Base-by-base conservation (phyloP, 2,329 filamentous ascomycete genomes). In the Cladosporium oxysporum region DNA sequence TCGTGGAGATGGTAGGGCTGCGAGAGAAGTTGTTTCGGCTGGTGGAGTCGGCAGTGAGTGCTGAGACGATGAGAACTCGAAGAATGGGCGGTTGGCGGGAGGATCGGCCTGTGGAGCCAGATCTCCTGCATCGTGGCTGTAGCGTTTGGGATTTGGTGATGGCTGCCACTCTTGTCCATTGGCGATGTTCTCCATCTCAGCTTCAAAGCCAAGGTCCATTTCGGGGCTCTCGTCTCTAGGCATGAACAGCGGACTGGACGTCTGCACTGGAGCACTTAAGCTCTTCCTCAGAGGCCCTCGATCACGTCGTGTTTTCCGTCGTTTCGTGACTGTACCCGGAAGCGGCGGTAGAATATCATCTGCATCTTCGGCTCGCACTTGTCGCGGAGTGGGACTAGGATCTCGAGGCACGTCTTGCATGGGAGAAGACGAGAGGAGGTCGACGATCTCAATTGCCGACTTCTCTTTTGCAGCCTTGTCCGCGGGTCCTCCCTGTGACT, bases 281-380 rank as follows among this genome's bases (percentile, higher is more conserved):
- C 67, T 62, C 61, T 75, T 67, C 60, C 71, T 75, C 66, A 77
- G 63, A 0, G 71, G 71, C 23, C 69, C 69, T 49, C 72, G 72
- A 21, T 59, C 57, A 29, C 57, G 33, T 3, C 66, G 44, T 6
- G 59, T 62, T 47, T 67, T 72, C 37, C 73, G 67, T 33, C 76
- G 70, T 60, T 73, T 74, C 0, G 75, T 77, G 2, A 77, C 72
- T 3, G 75, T 75, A n/a, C 69, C 71, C 2, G 75, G 75, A 6
- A 77, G 66, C 53, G 47, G 70, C 68, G 10, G 41, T 12, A 18
- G 69, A 59, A 58, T 64, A 41, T 26, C 64, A 8, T 59, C 59
- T 33, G 31, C 21, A 18, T 59, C 21, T 33, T 57, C 33, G 16
- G 21, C 16, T 64, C 49, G 31, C 11, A 31, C 5, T n/a, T 37